Conservation (phyloP, 2,329 filamentous ascomycete genomes). For the Clathrospora elynae region DNA sequence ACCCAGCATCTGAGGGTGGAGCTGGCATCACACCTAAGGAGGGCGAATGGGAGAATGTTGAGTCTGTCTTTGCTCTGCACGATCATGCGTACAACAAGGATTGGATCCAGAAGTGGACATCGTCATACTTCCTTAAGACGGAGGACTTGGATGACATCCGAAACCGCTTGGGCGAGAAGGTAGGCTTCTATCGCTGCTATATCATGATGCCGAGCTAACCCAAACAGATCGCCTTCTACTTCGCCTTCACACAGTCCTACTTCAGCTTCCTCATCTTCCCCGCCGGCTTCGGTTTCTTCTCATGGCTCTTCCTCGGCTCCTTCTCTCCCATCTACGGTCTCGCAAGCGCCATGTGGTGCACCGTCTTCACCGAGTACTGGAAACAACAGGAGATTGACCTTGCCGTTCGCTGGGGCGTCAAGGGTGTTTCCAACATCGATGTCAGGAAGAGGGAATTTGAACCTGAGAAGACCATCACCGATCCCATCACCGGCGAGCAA, state of each 20-base stretch:
- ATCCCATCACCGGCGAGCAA: conserved; percentile 81
- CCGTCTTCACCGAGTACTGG: conserved; percentile 94
- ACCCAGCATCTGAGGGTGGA: conserved; percentile 54
- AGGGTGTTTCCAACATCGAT: conserved; percentile 81
- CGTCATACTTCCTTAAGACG: conserved; percentile 52
- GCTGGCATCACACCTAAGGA: conserved; percentile 59
- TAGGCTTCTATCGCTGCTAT: conserved; percentile 4
- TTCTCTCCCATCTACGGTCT: conserved; percentile 84
- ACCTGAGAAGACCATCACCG: conserved; percentile 76
- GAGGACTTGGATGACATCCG: conserved; percentile 59
- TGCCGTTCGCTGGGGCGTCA: conserved; percentile 84
- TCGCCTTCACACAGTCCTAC: conserved; percentile 90
- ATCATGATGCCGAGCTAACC: conserved; percentile 20
- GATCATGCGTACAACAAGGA: conserved; percentile 59
- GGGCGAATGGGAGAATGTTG: conserved; percentile 57
- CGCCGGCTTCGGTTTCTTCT: conserved; percentile 73
- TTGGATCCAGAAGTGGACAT: conserved; percentile 60
- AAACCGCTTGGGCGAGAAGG: conserved; percentile 57
- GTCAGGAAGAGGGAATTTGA: conserved; percentile 76
- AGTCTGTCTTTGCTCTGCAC: conserved; percentile 57
- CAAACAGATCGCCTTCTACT: conserved; percentile 82
- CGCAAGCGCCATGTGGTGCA: conserved; percentile 79
- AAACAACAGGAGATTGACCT: conserved; percentile 90
- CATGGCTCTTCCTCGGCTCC: conserved; percentile 81
- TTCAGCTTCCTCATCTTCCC: conserved; percentile 85